Evolutionary conservation across 371 early-diverging fungal species (phyloP).

Genomic region (Haplosporangium sp.): DNA sequence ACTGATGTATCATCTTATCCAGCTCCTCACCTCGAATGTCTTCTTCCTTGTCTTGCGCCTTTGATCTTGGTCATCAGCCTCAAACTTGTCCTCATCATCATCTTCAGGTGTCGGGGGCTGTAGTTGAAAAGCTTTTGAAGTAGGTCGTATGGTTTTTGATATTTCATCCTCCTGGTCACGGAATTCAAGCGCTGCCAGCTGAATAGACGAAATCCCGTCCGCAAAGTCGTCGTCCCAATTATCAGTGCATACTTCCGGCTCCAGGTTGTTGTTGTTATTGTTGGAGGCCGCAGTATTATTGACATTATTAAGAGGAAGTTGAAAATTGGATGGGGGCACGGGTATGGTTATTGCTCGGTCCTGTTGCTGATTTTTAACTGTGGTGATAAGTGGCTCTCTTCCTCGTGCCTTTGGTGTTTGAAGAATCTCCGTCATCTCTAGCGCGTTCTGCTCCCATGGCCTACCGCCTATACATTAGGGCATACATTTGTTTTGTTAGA

Average conservation of each 20-base stretch:
- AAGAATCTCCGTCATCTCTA: slow-evolving; percentile 24
- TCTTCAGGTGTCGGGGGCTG: slow-evolving; percentile 1
- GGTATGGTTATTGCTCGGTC: slow-evolving; percentile 14
- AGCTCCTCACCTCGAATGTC: slow-evolving; percentile 11
- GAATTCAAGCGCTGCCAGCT: slow-evolving; percentile 44
- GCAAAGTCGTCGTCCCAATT: slow-evolving; percentile 64
- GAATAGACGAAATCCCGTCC: slow-evolving; percentile 42
- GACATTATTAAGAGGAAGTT: background rate
- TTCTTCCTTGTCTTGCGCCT: slow-evolving; percentile 27
- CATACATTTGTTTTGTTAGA: background rate
- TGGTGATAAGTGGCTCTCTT: slow-evolving; percentile 5
- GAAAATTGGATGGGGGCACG: slow-evolving; percentile 12
- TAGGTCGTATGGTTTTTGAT: slow-evolving; percentile 41
- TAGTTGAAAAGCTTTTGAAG: background rate
- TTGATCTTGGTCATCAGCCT: slow-evolving; percentile 22
- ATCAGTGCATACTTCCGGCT: slow-evolving; percentile 52
- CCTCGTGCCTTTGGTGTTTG: slow-evolving; percentile 14
- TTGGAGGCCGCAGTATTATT: background rate
- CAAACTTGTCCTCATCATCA: slow-evolving; percentile 26
- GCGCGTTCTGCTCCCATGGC: slow-evolving; percentile 18
- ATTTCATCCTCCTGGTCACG: slow-evolving; percentile 49
- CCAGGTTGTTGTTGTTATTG: slow-evolving; percentile 20
- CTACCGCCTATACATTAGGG: slow-evolving; percentile 6
- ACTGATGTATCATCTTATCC: background rate
- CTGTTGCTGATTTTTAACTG: slow-evolving; percentile 11